phyloP scores from a whole-genome alignment of 2,329 filamentous ascomycete species.

The Trichophyton schoenleinii region DNA sequence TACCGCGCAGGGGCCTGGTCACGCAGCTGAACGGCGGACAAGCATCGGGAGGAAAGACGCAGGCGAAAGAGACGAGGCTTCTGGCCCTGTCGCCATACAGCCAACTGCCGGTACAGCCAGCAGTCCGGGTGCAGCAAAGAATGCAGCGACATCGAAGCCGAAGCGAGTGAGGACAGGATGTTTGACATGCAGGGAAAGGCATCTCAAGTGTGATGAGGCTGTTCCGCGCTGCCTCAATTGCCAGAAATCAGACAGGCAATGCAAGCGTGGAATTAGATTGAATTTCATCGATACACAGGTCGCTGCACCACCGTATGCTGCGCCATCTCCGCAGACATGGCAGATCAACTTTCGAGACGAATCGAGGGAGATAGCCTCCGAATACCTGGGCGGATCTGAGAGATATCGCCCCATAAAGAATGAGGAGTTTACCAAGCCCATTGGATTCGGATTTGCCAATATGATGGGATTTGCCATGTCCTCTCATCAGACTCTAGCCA shows the following conservation, averaged over 20 bases:
- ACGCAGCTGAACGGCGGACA: slow-evolving; percentile 6
- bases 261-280: slow-evolving; percentile 72
- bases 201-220: slow-evolving; percentile 82
- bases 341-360: slow-evolving; percentile 73
- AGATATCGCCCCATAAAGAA: slow-evolving; percentile 52
- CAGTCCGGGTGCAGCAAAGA: slow-evolving; percentile 14
- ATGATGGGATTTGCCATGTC: slow-evolving; percentile 22
- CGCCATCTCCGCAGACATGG: slow-evolving; percentile 53
- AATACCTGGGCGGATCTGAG: slow-evolving; percentile 68
- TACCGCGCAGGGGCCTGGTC: background rate
- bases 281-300: slow-evolving; percentile 84
- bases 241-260: slow-evolving; percentile 71
- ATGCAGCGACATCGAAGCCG: slow-evolving; percentile 42
- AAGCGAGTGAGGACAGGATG: slow-evolving; percentile 82
- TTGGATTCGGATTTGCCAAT: slow-evolving; percentile 16
- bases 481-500: slow-evolving; percentile 39
- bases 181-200: slow-evolving; percentile 75
- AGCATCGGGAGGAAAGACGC: slow-evolving; percentile 3
- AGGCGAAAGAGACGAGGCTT: background rate
- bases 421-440: slow-evolving; percentile 17
- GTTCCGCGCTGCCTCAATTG: slow-evolving; percentile 61
- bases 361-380: slow-evolving; percentile 76
- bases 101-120: slow-evolving; percentile 3
- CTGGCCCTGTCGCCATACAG: background rate
- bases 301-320: slow-evolving; percentile 49